Conservation (phyloP, 1,284 basidiomycete species). For the Puccinia novopanici region DNA sequence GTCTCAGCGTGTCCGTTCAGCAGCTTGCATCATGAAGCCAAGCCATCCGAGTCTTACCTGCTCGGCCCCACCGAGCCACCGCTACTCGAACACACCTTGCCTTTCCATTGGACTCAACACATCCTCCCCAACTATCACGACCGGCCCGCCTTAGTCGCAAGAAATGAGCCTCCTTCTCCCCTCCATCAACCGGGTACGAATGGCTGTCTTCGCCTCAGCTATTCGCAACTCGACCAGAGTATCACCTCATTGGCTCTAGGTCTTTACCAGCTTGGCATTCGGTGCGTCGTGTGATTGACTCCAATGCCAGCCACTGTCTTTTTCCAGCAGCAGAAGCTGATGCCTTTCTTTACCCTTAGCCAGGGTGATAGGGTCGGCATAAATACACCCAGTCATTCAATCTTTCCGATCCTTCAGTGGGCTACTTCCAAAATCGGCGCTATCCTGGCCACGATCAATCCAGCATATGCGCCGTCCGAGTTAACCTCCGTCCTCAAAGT, state of each 20-base stretch:
- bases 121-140: constrained; percentile 29
- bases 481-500: constrained; percentile 28
- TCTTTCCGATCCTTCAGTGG: constrained; percentile 31
- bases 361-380: constrained; percentile 24
- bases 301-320: background rate
- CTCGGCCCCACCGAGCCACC: background rate
- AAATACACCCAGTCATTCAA: constrained; percentile 15
- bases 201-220: constrained; percentile 21
- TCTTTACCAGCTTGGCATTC: constrained; percentile 23
- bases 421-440: constrained; percentile 41
- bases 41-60: background rate
- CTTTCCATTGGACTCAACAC: constrained; percentile 14
- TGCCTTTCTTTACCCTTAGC: background rate
- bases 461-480: constrained; percentile 31
- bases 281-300: background rate
- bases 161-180: constrained; percentile 19
- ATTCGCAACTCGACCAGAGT: constrained; percentile 22
- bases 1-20: background rate
- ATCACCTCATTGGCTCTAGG: constrained; percentile 23
- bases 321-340: no score
- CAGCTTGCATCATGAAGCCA: background rate
- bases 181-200: background rate
- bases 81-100: constrained; percentile 7
- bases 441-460: constrained; percentile 45
- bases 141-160: constrained; percentile 8